Evolutionary conservation across 2,329 filamentous ascomycete species (phyloP).

Genomic region (Emmonsia crescens): DNA sequence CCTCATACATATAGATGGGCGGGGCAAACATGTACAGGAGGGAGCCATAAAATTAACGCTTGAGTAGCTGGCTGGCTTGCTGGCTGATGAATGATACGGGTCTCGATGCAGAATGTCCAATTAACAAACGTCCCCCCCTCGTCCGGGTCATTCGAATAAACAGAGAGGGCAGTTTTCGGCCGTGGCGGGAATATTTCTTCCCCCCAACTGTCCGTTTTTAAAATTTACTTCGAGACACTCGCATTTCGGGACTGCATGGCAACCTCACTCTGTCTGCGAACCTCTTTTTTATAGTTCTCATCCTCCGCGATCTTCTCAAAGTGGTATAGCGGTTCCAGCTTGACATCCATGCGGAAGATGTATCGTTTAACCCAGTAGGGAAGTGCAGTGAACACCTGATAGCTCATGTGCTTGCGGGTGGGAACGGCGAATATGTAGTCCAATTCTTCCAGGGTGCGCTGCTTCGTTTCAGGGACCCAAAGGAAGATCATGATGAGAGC

Average conservation of each 20-base stretch:
- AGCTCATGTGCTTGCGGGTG: slow-evolving; percentile 45
- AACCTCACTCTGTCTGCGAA: not conserved
- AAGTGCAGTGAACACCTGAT: slow-evolving; percentile 46
- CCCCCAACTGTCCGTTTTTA: not conserved
- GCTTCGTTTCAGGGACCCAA: slow-evolving; percentile 47
- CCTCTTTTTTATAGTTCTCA: not conserved
- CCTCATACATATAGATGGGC: not conserved
- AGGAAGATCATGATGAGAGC: slow-evolving; percentile 56
- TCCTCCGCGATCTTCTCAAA: slow-evolving; percentile 28
- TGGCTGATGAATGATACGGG: too few relatives aligned
- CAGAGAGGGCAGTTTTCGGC: not conserved
- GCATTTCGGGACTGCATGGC: not conserved
- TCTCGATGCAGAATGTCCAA: not conserved
- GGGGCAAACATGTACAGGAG: not conserved
- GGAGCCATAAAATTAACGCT: not conserved
- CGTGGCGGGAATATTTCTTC: too few relatives aligned
- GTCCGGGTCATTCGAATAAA: not conserved
- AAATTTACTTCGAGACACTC: not conserved
- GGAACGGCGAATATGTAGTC: slow-evolving; percentile 51
- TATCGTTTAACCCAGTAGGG: slow-evolving; percentile 53
- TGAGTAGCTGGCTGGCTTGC: too few relatives aligned
- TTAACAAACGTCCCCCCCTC: not conserved
- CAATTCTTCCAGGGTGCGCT: slow-evolving; percentile 46
- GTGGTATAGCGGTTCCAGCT: slow-evolving; percentile 42
- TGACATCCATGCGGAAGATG: slow-evolving; percentile 40